Percentiles rank a stretch among this genome's conserved stretches.
phyloP scores from a whole-genome alignment of 108 stramenopile species.

The Hondaea fermentalgiana region DNA sequence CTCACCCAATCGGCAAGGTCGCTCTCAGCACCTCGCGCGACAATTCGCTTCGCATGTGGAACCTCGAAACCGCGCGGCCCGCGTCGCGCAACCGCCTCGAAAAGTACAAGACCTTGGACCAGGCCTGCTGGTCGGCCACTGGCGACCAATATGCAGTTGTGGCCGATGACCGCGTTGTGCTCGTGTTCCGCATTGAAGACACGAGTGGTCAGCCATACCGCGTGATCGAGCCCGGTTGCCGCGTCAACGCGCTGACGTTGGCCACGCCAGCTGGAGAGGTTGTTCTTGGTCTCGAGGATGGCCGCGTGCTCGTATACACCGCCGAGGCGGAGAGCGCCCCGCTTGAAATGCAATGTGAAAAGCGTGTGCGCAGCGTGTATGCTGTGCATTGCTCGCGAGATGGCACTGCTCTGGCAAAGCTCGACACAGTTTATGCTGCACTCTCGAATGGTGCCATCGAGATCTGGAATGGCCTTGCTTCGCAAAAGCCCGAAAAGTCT shows the following conservation, averaged over 20 bases:
- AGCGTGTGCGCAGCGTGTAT: neutral
- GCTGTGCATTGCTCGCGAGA: neutral
- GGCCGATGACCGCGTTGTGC: neutral
- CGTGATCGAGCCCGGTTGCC: neutral
- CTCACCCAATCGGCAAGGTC: neutral
- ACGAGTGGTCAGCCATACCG: neutral
- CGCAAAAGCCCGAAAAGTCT: neutral
- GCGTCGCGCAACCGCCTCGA: slow-evolving; percentile 4
- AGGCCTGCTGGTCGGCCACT: neutral
- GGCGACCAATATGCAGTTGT: neutral
- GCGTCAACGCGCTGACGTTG: neutral
- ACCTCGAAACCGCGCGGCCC: neutral
- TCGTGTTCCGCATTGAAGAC: neutral
- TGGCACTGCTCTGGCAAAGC: neutral
- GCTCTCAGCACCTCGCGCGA: neutral
- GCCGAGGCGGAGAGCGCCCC: neutral
- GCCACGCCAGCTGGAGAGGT: neutral
- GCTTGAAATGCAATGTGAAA: neutral
- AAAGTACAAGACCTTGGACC: neutral
- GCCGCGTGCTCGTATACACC: neutral
- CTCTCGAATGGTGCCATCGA: neutral
- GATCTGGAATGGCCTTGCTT: neutral
- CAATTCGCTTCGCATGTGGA: neutral
- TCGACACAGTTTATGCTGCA: neutral
- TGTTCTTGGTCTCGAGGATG: neutral